Conservation (phyloP, 169 alveolate species). For the Cryptosporidium xiaoi region DNA sequence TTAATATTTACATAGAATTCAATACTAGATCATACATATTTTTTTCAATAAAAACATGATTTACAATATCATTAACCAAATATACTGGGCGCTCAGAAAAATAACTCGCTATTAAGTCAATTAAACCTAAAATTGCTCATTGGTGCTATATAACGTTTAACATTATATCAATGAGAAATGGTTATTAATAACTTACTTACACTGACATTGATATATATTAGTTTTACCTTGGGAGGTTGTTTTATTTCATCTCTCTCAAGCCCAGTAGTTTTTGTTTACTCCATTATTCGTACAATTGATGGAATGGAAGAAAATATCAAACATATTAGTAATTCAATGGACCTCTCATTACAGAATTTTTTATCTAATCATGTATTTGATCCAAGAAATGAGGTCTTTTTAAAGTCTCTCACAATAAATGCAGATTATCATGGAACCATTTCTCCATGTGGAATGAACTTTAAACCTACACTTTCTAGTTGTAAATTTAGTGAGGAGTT, state of each 20-base stretch:
- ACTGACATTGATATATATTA: neutral
- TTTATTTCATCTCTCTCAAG: conserved; percentile 44
- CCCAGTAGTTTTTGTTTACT: conserved; percentile 34
- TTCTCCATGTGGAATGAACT: conserved; percentile 26
- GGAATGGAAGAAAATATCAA: conserved; percentile 64
- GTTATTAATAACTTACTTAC: neutral
- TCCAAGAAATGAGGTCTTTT: neutral
- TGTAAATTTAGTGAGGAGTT: neutral
- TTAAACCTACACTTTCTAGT: conserved; percentile 30
- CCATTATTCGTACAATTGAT: conserved; percentile 61
- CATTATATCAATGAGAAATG: too few species aligned
- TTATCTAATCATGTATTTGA: conserved; percentile 36
- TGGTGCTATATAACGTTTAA: too few species aligned
- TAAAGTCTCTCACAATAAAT: neutral
- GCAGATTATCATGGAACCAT: conserved; percentile 66
- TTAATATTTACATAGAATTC: too few species aligned
- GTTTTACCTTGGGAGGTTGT: conserved; percentile 5
- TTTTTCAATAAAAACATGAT: too few species aligned
- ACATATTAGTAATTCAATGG: conserved; percentile 63
- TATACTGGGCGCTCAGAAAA: too few species aligned
- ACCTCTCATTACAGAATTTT: conserved; percentile 58
- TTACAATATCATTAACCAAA: too few species aligned
- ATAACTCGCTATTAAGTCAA: too few species aligned
- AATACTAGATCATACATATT: too few species aligned
- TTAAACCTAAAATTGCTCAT: too few species aligned